Base-by-base conservation (phyloP, 768 basidiomycete species). In the Antrodiella citrinella region DNA sequence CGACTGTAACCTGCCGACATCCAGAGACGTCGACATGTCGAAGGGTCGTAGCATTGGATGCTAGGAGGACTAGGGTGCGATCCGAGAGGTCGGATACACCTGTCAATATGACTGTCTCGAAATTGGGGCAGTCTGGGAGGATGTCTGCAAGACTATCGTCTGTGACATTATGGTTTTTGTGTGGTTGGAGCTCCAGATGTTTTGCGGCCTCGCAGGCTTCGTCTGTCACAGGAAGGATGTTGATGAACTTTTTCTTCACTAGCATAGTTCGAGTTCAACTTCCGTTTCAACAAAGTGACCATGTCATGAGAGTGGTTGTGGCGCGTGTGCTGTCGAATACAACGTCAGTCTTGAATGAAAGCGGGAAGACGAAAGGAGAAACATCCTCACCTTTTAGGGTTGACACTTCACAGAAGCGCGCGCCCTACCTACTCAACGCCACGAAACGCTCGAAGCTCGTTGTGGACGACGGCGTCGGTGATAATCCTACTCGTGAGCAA, bases 21-120 rank as follows among this genome's bases (percentile, higher is more conserved):
- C 81, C 82, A 50, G 78, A 77, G 51, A 96, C 59, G 64, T 91
- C 85, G 48, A 96, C 64, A 18, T 85, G 84, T 52, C 84, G 80
- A 4, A 97, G 71, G 50, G 81, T 78, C 15, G 70, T 67, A 35
- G 90, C 85, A 43, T 70, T 73, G 51, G 69, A 66, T 7, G 86
- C 83, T 39, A 94, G 72, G 15, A 74, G 65, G 35, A 78, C 70
- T 41, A 94, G 64, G 4, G 87, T 81, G 54, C 74, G 72, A 71
- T 94, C 87, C 22, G 82, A 80, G 13, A 80, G 74, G 53, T 81
- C 76, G 48, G 72, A 71, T 12, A 85, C 74, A n/a, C 82, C 83
- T 12, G 76, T 76, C n/a, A 93, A 71, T 44, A 80, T 76, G 20
- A 82, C 75, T 3, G 81, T 78, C 62, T 84, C 77, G 44, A 93